phyloP scores from a whole-genome alignment of 345 rosid species.

The Ailanthus altissimus region DNA sequence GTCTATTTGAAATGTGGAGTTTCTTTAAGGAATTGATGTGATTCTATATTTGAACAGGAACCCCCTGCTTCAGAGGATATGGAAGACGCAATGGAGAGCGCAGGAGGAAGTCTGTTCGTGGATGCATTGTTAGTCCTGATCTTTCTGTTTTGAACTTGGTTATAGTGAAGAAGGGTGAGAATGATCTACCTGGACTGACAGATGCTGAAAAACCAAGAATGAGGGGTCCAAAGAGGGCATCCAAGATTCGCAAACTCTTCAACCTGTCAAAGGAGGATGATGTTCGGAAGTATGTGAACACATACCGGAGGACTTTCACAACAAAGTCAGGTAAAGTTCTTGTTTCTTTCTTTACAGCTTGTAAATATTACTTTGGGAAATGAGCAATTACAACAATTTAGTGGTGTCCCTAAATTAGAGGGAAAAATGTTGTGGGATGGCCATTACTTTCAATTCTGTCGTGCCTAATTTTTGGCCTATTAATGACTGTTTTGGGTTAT shows the following conservation, averaged over 20 bases:
- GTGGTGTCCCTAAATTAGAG: neutral
- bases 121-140: conserved; percentile 53
- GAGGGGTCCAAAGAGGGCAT: too few species aligned
- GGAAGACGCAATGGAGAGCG: conserved; percentile 54
- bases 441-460: neutral
- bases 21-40: neutral
- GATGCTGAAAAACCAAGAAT: too few species aligned
- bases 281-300: too few species aligned
- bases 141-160: conserved; percentile 34
- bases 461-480: neutral
- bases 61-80: conserved; percentile 49
- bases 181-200: too few species aligned
- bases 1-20: neutral
- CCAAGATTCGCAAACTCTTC: too few species aligned
- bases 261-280: too few species aligned
- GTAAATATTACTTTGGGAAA: neutral
- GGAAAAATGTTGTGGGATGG: neutral
- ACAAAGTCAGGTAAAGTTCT: neutral
- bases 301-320: too few species aligned
- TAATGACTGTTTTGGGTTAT: neutral
- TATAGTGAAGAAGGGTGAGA: too few species aligned
- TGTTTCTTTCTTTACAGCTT: neutral
- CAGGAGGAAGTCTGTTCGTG: conserved; percentile 54
- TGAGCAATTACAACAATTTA: neutral
- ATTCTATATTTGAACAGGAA: conserved; percentile 25